Base-by-base conservation (phyloP, 768 basidiomycete species). In the Pleurotus pulmonarius region DNA sequence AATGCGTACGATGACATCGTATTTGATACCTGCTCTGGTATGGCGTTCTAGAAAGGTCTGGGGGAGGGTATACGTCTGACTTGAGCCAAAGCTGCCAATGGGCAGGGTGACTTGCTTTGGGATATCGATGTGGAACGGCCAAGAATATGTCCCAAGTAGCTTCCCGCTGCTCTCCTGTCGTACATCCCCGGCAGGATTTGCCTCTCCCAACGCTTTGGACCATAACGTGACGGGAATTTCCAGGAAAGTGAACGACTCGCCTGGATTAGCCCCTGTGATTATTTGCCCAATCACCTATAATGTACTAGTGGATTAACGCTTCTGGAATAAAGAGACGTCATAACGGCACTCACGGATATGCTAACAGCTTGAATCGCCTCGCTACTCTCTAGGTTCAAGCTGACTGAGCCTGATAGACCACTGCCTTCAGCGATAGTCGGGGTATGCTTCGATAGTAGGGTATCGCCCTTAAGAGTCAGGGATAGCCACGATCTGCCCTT, bases 281-380 rank as follows among this genome's bases (percentile, higher is more conserved):
- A 79, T 66, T 46, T 70, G 67, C 6, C 76, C 77, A 8, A 58
- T 63, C 6, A 75, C 55, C 77, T 79, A 49, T 2, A 9, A 29
- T 16, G 13, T 49, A 37, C 13, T 18, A 34, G 29, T 8, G 29
- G 29, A 34, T 34, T 34, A 34, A 34, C 15, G 43, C 24, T 48
- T 24, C 29, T 57, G 46, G 49, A 47, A 29, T 49, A 25, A 8
- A 15, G 54, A 18, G 49, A 54, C 12, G 43, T 26, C 25, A 54
- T 39, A 46, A 46, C 5, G n/a, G 66, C 71, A 61, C 73, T 63
- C 62, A 85, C 86, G 56, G 75, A 72, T 49, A 87, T 59, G 11
- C 69, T 67, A 11, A 87, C 75, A 9, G 72, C 71, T 57, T 79
- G 76, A 46, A 84, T 75, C 18, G 70, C 69, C 41, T 82, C 79